Percentiles rank a stretch among this genome's conserved stretches.
Evolutionary conservation across 2,329 filamentous ascomycete genomes (phyloP).

Genomic region (Paracorniculantispora psalliotae): DNA sequence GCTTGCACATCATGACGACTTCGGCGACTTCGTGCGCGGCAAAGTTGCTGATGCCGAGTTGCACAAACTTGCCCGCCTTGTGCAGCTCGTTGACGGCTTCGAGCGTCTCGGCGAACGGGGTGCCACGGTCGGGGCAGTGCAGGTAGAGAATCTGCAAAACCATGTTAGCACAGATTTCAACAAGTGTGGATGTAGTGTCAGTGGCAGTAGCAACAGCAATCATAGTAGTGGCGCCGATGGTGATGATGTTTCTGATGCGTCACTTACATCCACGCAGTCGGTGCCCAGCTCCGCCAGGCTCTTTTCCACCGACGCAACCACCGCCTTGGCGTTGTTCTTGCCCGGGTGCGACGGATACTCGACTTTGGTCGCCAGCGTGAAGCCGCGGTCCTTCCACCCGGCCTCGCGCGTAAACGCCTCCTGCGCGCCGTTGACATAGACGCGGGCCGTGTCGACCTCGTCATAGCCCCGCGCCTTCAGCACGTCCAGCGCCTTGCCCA

Average conservation of each 20-base stretch:
- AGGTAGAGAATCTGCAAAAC: slow-evolving; percentile 34
- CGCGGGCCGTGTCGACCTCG: slow-evolving; percentile 78
- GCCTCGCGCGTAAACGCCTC: slow-evolving; percentile 74
- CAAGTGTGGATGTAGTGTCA: too few species aligned
- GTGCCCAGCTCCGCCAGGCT: slow-evolving; percentile 69
- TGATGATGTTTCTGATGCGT: background rate
- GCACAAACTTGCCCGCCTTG: slow-evolving; percentile 79
- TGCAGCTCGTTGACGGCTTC: slow-evolving; percentile 74
- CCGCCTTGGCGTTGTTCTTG: slow-evolving; percentile 56
- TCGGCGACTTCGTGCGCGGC: slow-evolving; percentile 86
- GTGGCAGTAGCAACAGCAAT: background rate
- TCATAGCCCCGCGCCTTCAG: slow-evolving; percentile 76
- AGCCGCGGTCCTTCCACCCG: slow-evolving; percentile 71
- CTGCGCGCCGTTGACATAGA: slow-evolving; percentile 67
- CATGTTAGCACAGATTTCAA: too few species aligned
- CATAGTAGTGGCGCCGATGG: background rate
- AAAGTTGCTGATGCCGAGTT: slow-evolving; percentile 77
- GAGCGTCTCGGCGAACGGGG: slow-evolving; percentile 76
- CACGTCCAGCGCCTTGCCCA: slow-evolving; percentile 66
- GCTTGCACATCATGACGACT: slow-evolving; percentile 71
- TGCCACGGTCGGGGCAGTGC: slow-evolving; percentile 48
- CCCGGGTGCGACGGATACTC: slow-evolving; percentile 57
- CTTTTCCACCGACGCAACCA: slow-evolving; percentile 61
- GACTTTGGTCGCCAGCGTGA: slow-evolving; percentile 74
- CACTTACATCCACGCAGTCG: slow-evolving; percentile 62